Percentiles rank a stretch among this genome's conserved stretches.
phyloP scores from a whole-genome alignment of 768 basidiomycete genomes.

The Gyrodon lividus region DNA sequence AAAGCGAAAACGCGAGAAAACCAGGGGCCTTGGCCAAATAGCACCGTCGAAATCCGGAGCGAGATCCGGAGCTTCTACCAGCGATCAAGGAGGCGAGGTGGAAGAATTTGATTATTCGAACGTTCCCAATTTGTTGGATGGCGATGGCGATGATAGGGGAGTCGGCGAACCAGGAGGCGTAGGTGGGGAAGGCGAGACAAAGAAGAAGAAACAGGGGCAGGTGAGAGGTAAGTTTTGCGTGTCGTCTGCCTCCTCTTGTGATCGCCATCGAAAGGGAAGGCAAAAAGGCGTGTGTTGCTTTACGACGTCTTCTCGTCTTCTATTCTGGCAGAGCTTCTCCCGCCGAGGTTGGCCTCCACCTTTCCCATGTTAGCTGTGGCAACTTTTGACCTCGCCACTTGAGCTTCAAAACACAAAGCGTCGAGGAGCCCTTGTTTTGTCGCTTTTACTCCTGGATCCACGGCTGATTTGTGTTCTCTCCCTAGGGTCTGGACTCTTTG shows the following conservation, averaged over 20 bases:
- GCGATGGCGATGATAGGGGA: slow-evolving; percentile 37
- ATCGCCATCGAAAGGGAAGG: background rate
- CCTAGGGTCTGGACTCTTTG: slow-evolving; percentile 37
- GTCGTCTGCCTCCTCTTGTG: background rate
- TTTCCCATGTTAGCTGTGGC: background rate
- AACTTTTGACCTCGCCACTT: background rate
- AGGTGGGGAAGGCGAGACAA: slow-evolving; percentile 33
- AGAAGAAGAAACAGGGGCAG: slow-evolving; percentile 54
- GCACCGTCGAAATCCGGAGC: slow-evolving; percentile 4
- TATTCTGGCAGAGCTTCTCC: background rate
- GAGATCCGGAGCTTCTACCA: background rate
- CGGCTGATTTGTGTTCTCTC: slow-evolving; percentile 9
- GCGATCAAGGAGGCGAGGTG: slow-evolving; percentile 22
- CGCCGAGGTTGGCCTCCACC: background rate
- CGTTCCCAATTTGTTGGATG: slow-evolving; percentile 72
- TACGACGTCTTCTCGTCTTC: background rate
- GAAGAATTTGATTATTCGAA: slow-evolving; percentile 67
- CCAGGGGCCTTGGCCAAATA: slow-evolving; percentile 4
- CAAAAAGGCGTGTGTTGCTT: background rate
- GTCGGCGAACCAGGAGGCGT: background rate
- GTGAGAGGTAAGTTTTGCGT: slow-evolving; percentile 34
- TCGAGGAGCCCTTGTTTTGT: slow-evolving; percentile 2
- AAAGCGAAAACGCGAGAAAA: slow-evolving; percentile 43
- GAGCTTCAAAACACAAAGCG: slow-evolving; percentile 3
- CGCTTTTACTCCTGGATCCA: background rate